These are phyloP conservation scores for Capsella bursapastoris DNA, from an alignment of 345 rosid genomes.

Conservation along the genomic window DNA sequence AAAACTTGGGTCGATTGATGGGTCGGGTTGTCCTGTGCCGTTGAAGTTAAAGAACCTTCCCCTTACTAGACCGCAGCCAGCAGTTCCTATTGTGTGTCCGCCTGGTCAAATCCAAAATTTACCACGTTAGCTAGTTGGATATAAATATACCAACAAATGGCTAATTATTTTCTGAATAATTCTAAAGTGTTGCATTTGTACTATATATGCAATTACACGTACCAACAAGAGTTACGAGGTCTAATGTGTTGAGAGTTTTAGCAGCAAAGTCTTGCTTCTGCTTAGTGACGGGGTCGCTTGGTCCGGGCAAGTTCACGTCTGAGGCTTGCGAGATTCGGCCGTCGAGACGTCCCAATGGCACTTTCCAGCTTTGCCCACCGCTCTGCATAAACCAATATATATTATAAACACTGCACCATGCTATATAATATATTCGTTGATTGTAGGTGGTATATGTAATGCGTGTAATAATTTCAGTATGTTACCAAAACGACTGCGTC, in stretches of 20 bases:
- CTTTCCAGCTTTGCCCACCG: slow-evolving; percentile 43
- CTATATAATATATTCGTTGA: no score
- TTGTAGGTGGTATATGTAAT: no score
- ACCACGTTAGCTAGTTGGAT: background rate
- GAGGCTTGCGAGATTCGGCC: slow-evolving; percentile 45
- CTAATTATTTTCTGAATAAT: no score
- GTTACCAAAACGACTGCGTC: slow-evolving; percentile 53
- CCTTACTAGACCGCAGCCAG: slow-evolving; percentile 48
- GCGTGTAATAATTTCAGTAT: background rate
- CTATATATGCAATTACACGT: slow-evolving; percentile 2
- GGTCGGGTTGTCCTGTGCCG: slow-evolving; percentile 44
- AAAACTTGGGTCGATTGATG: slow-evolving; percentile 42
- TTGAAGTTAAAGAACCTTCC: slow-evolving; percentile 49
- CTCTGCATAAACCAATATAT: slow-evolving; percentile 25
- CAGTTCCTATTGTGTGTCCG: slow-evolving; percentile 58
- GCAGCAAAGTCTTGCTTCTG: slow-evolving; percentile 50
- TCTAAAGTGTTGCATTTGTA: no score
- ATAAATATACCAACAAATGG: no score
- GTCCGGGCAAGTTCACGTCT: slow-evolving; percentile 48
- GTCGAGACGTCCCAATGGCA: slow-evolving; percentile 47
- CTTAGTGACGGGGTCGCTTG: slow-evolving; percentile 36
- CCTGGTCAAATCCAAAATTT: slow-evolving; percentile 38
- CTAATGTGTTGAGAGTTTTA: slow-evolving; percentile 47
- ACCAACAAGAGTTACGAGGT: slow-evolving; percentile 61
- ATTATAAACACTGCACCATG: background rate